Conservation (phyloP, 148 eudicot genomes). For the Hydrangea macrophylla region DNA sequence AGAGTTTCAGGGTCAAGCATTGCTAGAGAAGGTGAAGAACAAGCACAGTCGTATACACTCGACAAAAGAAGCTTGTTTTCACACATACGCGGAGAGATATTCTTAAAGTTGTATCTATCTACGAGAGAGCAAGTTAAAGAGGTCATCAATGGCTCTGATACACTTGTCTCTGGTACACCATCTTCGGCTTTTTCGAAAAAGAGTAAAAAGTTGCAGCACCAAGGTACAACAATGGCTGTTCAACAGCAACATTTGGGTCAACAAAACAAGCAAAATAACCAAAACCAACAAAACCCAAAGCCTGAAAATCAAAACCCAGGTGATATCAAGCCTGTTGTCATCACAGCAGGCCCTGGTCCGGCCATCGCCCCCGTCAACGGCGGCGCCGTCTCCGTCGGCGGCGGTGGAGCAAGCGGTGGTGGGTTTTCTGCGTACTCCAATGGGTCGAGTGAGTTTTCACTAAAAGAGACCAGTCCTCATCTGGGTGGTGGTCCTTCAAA, state of each 20-base stretch:
- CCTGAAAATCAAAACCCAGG: constrained; percentile 33
- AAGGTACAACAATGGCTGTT: constrained; percentile 28
- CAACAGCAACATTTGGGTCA: constrained; percentile 39
- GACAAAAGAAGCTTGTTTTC: constrained; percentile 83
- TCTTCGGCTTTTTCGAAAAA: constrained; percentile 30
- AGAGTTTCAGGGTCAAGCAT: constrained; percentile 63
- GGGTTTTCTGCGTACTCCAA: constrained; percentile 36
- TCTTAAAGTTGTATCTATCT: constrained; percentile 63
- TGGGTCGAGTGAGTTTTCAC: constrained; percentile 48
- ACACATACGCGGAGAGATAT: constrained; percentile 78
- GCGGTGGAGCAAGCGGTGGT: constrained; percentile 36
- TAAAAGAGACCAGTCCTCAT: constrained; percentile 86
- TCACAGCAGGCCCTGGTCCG: constrained; percentile 52
- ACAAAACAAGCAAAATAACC: constrained; percentile 34
- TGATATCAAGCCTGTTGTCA: constrained; percentile 71
- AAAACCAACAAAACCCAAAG: constrained; percentile 26
- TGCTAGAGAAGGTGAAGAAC: constrained; percentile 56
- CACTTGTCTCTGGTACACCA: constrained; percentile 12
- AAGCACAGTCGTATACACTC: constrained; percentile 55
- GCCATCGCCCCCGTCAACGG: constrained; percentile 19
- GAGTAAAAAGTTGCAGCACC: constrained; percentile 54
- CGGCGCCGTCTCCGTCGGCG: constrained; percentile 10
- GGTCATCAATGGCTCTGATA: constrained; percentile 11
- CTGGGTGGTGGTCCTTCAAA: constrained; percentile 62
- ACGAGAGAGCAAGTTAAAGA: constrained; percentile 44